Evolutionary conservation across 192 early-diverging fungal species (phyloP).

Genomic region (Gamsiella multidivaricata): DNA sequence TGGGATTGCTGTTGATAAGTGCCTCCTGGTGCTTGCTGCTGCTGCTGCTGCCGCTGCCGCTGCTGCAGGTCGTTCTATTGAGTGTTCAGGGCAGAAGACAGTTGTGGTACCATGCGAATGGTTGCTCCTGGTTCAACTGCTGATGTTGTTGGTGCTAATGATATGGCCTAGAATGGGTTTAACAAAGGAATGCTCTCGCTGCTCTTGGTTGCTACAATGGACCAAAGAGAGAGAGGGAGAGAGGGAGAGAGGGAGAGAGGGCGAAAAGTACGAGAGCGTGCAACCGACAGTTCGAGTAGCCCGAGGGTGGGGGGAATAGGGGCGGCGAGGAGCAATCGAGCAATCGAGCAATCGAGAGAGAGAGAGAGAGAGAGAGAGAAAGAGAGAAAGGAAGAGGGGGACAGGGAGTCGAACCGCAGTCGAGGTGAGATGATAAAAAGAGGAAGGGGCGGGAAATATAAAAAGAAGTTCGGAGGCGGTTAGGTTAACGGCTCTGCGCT

Average conservation of each 20-base stretch:
- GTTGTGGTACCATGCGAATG: constrained; percentile 6
- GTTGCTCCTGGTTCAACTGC: not conserved
- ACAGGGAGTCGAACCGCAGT: not conserved
- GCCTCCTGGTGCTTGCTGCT: too few relatives aligned
- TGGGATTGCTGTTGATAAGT: not conserved
- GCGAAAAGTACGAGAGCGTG: not conserved
- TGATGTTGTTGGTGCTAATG: not conserved
- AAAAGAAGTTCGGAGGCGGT: too few relatives aligned
- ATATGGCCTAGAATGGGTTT: not conserved
- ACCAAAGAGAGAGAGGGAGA: not conserved
- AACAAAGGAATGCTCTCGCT: not conserved
- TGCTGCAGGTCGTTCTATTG: not conserved
- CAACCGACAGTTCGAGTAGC: too few relatives aligned
- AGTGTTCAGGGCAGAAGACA: not conserved
- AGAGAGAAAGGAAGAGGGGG: not conserved
- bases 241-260: not conserved
- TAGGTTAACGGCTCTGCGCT: too few relatives aligned
- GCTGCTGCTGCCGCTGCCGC: not conserved
- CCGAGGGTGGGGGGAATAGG: not conserved
- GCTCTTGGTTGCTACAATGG: not conserved
- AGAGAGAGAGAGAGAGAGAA: not conserved
- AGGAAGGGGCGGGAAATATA: not conserved
- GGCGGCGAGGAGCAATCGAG: not conserved
- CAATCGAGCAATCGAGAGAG: not conserved
- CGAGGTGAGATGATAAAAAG: not conserved